Evolutionary conservation across 2,329 filamentous ascomycete species (phyloP), one percentile per base, ranked within the genome.

Genomic region (Aspergillus arachidicola): DNA sequence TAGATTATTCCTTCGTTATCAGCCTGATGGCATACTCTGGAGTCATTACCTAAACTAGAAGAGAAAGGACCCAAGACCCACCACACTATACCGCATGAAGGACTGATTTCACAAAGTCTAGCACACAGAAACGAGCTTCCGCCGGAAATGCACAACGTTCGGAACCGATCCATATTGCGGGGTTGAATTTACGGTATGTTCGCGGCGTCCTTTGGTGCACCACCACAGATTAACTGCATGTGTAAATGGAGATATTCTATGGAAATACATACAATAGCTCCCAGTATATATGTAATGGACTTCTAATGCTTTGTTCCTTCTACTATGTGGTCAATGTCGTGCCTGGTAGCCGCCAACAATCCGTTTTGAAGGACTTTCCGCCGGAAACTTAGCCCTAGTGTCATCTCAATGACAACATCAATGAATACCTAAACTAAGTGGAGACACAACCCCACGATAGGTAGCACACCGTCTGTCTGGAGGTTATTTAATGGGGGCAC

Each of bases 281-380:
- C 34, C 1, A n/a, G 0, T 41, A 4, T 41, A 3, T 9, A 41
- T 1, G 7, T 9, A n/a, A n/a, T 3, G 3, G 1, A 0, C 19
- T 10, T 41, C 1, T 1, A 41, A 1, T 9, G 16, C 0, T 41
- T 1, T 41, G 14, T n/a, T 10, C 7, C 38, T 10, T 41, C 2
- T n/a, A 7, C 38, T 7, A 1, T 10, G 38, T 41, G 19, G 38
- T 3, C 4, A 41, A 19, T 1, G 2, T 5, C 19, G 0, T 14
- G 34, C 36, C 6, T 16, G 6, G 36, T 16, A 41, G 3, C 6
- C 23, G 23, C 23, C 23, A 26, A 26, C 23, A 26, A 26, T 4
- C 23, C 23, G 23, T 26, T 26, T 4, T 26, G 23, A 23, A 23
- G 23, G 23, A 26, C 23, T 23, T 23, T 46, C 43, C 43, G 43